phyloP scores from a whole-genome alignment of 768 basidiomycete species.

The Agrocybe chaxingu region DNA sequence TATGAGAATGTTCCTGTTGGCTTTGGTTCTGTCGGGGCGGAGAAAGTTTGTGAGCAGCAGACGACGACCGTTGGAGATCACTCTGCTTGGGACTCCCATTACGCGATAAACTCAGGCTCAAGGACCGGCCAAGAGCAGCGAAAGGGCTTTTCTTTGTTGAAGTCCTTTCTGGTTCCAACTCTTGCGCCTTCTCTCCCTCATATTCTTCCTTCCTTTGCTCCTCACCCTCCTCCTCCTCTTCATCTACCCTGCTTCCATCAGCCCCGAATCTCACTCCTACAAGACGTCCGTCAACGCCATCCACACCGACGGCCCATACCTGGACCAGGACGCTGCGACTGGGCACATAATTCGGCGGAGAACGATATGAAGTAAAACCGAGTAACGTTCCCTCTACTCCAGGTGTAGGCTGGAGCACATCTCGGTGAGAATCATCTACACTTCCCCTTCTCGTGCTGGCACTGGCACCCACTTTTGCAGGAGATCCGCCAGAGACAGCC shows the following conservation, averaged over 20 bases:
- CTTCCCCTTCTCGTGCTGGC: not conserved
- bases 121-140: constrained; percentile 17
- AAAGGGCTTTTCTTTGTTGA: constrained; percentile 13
- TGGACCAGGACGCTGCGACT: constrained; percentile 74
- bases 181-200: not conserved
- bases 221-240: constrained; percentile 1
- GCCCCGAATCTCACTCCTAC: constrained; percentile 45
- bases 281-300: constrained; percentile 67
- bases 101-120: constrained; percentile 17
- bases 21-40: not conserved
- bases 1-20: constrained; percentile 1
- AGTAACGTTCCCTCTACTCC: constrained; percentile 28
- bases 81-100: constrained; percentile 6
- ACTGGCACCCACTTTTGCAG: too few relatives aligned
- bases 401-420: too few relatives aligned
- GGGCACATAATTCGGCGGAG: constrained; percentile 72
- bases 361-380: constrained; percentile 67
- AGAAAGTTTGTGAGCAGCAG: constrained; percentile 4
- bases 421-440: not conserved
- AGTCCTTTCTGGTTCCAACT: not conserved
- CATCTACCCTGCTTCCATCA: constrained; percentile 12
- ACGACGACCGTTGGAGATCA: constrained; percentile 15
- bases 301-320: constrained; percentile 86
- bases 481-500: not conserved
- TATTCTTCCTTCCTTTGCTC: constrained; percentile 10